phyloP scores from a whole-genome alignment of 1,284 basidiomycete genomes.

The Tetrapyrgos nigripes region DNA sequence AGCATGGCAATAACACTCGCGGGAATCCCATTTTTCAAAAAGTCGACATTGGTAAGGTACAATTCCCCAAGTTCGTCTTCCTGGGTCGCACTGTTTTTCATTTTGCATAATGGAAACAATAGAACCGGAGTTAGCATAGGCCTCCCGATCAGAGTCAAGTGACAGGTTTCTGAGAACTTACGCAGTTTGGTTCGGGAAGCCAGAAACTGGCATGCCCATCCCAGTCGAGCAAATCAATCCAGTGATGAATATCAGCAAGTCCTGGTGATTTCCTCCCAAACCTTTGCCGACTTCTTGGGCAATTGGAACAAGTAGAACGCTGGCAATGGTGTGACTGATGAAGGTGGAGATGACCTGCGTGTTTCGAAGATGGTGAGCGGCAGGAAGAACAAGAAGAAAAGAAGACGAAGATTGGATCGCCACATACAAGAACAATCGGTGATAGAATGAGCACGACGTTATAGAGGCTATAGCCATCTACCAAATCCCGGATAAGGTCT shows the following conservation, averaged over 20 bases:
- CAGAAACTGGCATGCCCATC: slow-evolving; percentile 98
- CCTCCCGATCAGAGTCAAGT: no score
- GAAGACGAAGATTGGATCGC: no score
- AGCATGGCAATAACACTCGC: slow-evolving; percentile 88
- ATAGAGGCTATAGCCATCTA: slow-evolving; percentile 80
- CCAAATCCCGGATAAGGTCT: slow-evolving; percentile 67
- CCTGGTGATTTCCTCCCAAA: slow-evolving; percentile 71
- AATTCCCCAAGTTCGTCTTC: slow-evolving; percentile 94
- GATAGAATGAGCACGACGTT: slow-evolving; percentile 88
- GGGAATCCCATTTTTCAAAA: slow-evolving; percentile 92
- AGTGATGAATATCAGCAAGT: slow-evolving; percentile 91
- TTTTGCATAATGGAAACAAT: not conserved
- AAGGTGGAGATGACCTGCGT: slow-evolving; percentile 81
- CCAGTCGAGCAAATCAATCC: slow-evolving; percentile 93
- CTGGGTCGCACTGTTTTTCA: slow-evolving; percentile 76
- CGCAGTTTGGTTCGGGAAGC: slow-evolving; percentile 98
- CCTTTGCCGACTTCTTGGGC: slow-evolving; percentile 89
- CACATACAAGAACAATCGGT: slow-evolving; percentile 82
- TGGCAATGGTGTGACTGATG: slow-evolving; percentile 97
- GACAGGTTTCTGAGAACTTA: slow-evolving; percentile 50
- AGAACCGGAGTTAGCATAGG: not conserved
- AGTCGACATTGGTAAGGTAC: slow-evolving; percentile 87
- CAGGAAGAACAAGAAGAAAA: slow-evolving; percentile 25
- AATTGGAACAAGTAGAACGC: slow-evolving; percentile 95
- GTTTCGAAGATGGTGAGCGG: slow-evolving; percentile 30